Evolutionary conservation across 2,329 filamentous ascomycete genomes (phyloP).

Genomic region (Verticillium longisporum): DNA sequence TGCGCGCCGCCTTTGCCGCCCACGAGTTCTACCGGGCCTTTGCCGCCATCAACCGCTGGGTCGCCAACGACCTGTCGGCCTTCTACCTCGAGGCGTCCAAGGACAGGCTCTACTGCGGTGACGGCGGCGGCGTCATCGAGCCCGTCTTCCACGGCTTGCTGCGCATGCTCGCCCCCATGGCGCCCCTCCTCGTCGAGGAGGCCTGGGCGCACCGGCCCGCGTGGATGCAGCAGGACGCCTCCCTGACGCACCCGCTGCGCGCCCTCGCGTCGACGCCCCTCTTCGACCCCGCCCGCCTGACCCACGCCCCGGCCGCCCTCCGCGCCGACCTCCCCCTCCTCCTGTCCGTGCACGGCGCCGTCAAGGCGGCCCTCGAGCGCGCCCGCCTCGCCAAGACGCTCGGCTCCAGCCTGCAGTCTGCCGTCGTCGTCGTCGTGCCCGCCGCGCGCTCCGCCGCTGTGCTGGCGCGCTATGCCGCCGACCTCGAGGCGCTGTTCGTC

Average conservation of each 20-base stretch:
- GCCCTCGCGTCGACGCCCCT: slow-evolving; percentile 40
- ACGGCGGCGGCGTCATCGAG: slow-evolving; percentile 56
- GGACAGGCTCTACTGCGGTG: slow-evolving; percentile 83
- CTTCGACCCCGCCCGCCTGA: slow-evolving; percentile 30
- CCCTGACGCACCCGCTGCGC: slow-evolving; percentile 29
- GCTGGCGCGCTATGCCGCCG: slow-evolving; percentile 34
- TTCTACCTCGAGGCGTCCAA: slow-evolving; percentile 94
- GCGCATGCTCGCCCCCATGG: slow-evolving; percentile 73
- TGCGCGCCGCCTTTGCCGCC: slow-evolving; percentile 57
- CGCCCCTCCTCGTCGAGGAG: slow-evolving; percentile 80
- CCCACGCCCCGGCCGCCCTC: slow-evolving; percentile 28
- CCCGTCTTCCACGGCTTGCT: slow-evolving; percentile 66
- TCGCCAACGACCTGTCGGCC: slow-evolving; percentile 75
- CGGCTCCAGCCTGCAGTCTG: slow-evolving; percentile 75
- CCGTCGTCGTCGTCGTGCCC: slow-evolving; percentile 50
- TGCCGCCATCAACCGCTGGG: slow-evolving; percentile 69
- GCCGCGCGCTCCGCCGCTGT: slow-evolving; percentile 23
- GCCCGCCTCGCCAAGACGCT: slow-evolving; percentile 66
- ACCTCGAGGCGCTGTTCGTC: slow-evolving; percentile 61
- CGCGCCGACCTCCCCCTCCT: slow-evolving; percentile 39
- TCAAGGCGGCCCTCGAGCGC: slow-evolving; percentile 70
- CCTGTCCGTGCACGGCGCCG: slow-evolving; percentile 52
- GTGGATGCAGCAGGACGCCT: slow-evolving; percentile 46
- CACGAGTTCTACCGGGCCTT: slow-evolving; percentile 81
- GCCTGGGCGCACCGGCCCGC: slow-evolving; percentile 72